Evolutionary conservation across 495 filamentous ascomycete genomes (phyloP).

Genomic region (Hypomontagnella submonticulosa): DNA sequence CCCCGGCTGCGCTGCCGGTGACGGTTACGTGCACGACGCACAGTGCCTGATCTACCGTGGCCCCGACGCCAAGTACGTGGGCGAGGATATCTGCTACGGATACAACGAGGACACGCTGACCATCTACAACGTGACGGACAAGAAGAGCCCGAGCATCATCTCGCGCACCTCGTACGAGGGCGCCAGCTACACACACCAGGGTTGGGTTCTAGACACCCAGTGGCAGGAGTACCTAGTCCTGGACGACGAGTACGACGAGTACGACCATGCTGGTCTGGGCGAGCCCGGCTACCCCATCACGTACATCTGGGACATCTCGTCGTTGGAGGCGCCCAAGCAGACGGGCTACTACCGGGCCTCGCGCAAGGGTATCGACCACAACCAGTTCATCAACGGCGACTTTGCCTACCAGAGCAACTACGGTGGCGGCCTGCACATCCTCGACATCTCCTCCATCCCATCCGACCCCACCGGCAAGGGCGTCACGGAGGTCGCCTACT

Average conservation of each 20-base stretch:
- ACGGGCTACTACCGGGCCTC: conserved; percentile 65
- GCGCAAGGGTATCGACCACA: conserved; percentile 67
- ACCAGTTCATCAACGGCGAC: conserved; percentile 68
- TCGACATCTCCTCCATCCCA: conserved; percentile 65
- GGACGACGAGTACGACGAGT: conserved; percentile 71
- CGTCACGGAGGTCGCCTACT: conserved; percentile 65
- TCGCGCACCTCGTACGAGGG: conserved; percentile 68
- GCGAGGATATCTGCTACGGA: conserved; percentile 69
- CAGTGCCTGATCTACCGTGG: conserved; percentile 70
- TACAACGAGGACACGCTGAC: conserved; percentile 65
- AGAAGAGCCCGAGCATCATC: conserved; percentile 59
- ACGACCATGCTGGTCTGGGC: conserved; percentile 57
- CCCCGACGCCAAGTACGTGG: conserved; percentile 62
- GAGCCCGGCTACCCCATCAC: conserved; percentile 59
- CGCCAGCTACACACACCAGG: conserved; percentile 70
- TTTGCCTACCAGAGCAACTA: conserved; percentile 69
- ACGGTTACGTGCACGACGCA: conserved; percentile 71
- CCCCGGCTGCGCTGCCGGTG: conserved; percentile 62
- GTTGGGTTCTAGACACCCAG: conserved; percentile 65
- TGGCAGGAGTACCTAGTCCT: conserved; percentile 66
- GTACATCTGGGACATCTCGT: conserved; percentile 68
- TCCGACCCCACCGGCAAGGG: conserved; percentile 63
- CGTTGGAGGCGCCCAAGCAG: conserved; percentile 60
- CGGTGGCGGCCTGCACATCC: conserved; percentile 65
- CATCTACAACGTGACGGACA: conserved; percentile 69